Percentiles rank a stretch among this genome's conserved stretches.
These are phyloP conservation scores for Pouteria glomerata DNA, from an alignment of 148 eudicot genomes.

Conservation along the genomic window DNA sequence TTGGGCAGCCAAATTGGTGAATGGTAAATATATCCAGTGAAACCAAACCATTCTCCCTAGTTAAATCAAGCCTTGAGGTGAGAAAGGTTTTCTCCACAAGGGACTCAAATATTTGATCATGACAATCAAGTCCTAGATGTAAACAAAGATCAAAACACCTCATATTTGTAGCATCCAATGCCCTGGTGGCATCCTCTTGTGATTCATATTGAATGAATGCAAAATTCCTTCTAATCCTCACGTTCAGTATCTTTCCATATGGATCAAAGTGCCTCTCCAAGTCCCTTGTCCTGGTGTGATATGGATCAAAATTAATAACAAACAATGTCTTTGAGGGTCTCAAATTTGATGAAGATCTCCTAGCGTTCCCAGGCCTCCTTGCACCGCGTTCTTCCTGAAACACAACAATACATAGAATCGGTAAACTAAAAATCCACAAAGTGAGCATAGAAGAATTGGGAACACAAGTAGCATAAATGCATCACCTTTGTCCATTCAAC, in stretches of 20 bases:
- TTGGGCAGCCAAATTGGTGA: background rate
- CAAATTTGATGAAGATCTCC: conserved; percentile 50
- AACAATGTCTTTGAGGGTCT: conserved; percentile 74
- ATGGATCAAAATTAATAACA: conserved; percentile 75
- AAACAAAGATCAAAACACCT: conserved; percentile 36
- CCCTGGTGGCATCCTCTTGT: conserved; percentile 78
- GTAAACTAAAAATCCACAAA: background rate
- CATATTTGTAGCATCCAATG: conserved; percentile 77
- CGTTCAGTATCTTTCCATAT: conserved; percentile 63
- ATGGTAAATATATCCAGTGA: background rate
- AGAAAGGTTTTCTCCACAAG: background rate
- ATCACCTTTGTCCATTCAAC: conserved; percentile 95
- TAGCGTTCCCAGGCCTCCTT: conserved; percentile 57
- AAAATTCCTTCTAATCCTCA: conserved; percentile 74
- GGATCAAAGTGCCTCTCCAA: conserved; percentile 83
- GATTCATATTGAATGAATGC: conserved; percentile 76
- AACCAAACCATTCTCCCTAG: background rate
- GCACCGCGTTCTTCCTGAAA: conserved; percentile 81
- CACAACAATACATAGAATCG: background rate
- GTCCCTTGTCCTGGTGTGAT: conserved; percentile 64
- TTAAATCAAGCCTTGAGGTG: background rate
- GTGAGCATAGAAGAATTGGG: background rate
- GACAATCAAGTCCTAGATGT: background rate
- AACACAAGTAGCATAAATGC: background rate
- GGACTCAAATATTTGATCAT: background rate